Base-by-base conservation (phyloP, 768 basidiomycete genomes). In the Collybia mongolica region DNA sequence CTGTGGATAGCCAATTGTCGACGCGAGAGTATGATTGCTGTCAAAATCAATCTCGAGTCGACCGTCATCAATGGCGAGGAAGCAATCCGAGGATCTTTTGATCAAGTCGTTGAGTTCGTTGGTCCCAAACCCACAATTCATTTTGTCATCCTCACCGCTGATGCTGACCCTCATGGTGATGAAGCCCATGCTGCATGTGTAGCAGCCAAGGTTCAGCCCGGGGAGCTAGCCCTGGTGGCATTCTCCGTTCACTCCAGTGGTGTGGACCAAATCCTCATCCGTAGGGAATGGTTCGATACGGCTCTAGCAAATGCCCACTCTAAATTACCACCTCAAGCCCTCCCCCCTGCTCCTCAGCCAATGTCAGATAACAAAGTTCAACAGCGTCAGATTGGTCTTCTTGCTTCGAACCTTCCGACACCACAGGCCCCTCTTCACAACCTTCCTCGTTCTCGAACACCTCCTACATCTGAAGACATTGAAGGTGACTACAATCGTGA, bases 201-300 rank as follows among this genome's bases (percentile, higher is more conserved):
- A 18, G 90, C 90, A 2, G 90, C 90, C 2, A 91, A 91, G 60
- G 75, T 91, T 5, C 74, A 78, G 5, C 82, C 85, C 1, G 86
- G 87, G 36, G 86, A 91, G 55, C 72, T 92, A 32, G 88, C 90
- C 20, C 74, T 93, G 44, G 88, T 91, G 5, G 90, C 88, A 24
- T 93, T 92, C 69, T 89, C 88, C 2, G 90, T 93, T n/a, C 91
- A 93, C 62, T 84, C 88, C 15, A 82, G 80, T n/a, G 91, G 91
- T 32, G 91, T 93, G 12, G 91, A 93, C 61, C 91, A 93, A 61
- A 82, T 93, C 23, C 79, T 93, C 46, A 86, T 93, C 57, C 82
- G 88, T 55, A 88, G 82, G 65, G 91, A 93, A 61, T 90, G 89
- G 88, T 90, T 81, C 57, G 88, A 91, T 54, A 60, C 72, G n/a